Evolutionary conservation across 805 yeast genomes (phyloP), one percentile per base, ranked within the genome.

Genomic region (Yarrowia sp.): DNA sequence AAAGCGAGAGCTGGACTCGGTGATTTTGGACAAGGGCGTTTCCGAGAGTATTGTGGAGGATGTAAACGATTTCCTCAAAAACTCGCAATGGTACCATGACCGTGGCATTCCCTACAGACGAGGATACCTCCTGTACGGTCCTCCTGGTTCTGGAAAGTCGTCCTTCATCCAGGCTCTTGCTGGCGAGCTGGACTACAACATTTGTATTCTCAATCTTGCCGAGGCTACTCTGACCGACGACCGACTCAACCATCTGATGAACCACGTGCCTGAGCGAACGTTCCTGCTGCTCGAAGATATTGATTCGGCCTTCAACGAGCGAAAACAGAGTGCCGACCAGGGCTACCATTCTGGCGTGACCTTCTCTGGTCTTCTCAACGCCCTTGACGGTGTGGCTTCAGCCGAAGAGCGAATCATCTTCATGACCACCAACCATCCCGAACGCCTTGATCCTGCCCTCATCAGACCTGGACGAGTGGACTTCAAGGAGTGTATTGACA

Each of bases 351-450:
- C 97, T 0, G 97, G 97, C 19, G 98, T 95, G 14, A 95, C 99
- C 2, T 95, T 95, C 75, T 91, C 97, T 69, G 99, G 99, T 0
- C 82, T 95, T 56, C 80, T 95, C 70, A 95, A 95, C 76, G 97
- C 99, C 0, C 82, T 95, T 59, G 99, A 95, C 77, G 99, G 99
- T 58, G 98, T 95, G 16, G 95, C 98, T 3, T 91, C 97, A 38
- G 97, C 98, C 1, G 99, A 95, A 76, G 98, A 95, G 76, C 89
- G 97, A 56, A 84, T 95, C 42, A 94, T 98, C 0, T 95, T 95
- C 78, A 95, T 95, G 99, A 95, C 99, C 22, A 94, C 99, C 22
- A 95, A 95, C 78, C 99, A 95, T 75, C 97, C 98, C 0, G 98
- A 95, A 71, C 86, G 86, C 71, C 81, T 95, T 46, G 99, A 95